Evolutionary conservation across 495 filamentous ascomycete genomes (phyloP), one percentile per base, ranked within the genome.

Genomic region (Aspergillus sclerotiicarbonarius): DNA sequence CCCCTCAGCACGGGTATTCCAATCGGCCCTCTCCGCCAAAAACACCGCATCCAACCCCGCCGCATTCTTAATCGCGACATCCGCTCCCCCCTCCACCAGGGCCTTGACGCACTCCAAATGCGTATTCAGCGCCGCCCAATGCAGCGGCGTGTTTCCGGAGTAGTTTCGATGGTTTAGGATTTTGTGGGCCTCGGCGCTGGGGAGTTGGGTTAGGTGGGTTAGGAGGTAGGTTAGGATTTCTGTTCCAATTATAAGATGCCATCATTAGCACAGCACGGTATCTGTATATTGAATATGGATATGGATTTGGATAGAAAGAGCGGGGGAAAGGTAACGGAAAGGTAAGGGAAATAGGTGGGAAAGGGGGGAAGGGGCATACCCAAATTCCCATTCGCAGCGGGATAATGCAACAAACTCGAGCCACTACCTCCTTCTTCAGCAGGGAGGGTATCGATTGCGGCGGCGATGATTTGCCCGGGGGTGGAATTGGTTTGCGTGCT

Each of bases 51-150:
- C 87, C 61, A 94, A 89, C 3, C 93, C 92, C 20, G 87, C 89
- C 56, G 85, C 79, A 62, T 98, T 98, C 67, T 80, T 82, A 25
- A 90, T 75, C 21, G 83, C 80, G 12, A 88, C 80, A 59, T 92
- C 88, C 2, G 91, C 90, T 4, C 90, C 90, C 6, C 84, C 83
- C 39, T 86, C 77, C 0, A 90, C 74, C 12, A 98, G 82, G 3
- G 83, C 66, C 76, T 94, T 89, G 12, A 96, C 92, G 20, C 85
- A 82, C 31, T 82, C 81, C 3, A 96, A 71, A 64, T 96, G 91
- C 13, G 93, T 92, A 60, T 94, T 93, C 56, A 96, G 75, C 1
- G 91, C 87, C 0, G 92, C 93, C 90, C 91, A 97, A 76, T 97
- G 92, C 53, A 98, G 73, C 1, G 91, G 80, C 10, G 93, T 96